Evolutionary conservation across 768 basidiomycete genomes (phyloP).

Genomic region (Kwoniella botswanensis): DNA sequence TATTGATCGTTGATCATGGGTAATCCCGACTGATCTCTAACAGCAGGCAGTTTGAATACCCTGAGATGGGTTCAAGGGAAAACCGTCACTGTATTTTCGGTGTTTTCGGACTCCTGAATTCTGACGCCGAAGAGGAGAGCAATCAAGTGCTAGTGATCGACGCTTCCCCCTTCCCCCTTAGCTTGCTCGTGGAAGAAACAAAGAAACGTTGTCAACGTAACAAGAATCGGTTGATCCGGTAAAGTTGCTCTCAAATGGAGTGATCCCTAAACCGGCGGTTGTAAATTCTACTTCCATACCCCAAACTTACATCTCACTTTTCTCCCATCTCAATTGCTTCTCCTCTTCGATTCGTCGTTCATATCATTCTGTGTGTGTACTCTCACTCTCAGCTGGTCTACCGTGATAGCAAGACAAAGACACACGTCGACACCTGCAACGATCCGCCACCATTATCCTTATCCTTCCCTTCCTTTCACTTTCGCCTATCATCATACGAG

Average conservation of each 20-base stretch:
- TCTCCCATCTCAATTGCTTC: neutral
- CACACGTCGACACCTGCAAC: neutral
- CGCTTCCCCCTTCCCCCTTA: neutral
- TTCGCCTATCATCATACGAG: neutral
- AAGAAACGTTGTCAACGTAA: conserved; percentile 1
- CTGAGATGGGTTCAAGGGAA: no score
- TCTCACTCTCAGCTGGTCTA: no score
- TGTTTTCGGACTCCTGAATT: no score
- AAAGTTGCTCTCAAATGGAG: neutral
- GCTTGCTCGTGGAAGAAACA: neutral
- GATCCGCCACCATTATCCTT: neutral
- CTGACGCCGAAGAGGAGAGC: no score
- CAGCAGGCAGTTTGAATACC: no score
- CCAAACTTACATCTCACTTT: neutral
- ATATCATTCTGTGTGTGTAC: neutral
- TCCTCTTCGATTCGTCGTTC: no score
- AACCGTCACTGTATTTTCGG: no score
- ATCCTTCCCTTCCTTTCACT: neutral
- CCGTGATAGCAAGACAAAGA: neutral
- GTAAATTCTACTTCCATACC: no score
- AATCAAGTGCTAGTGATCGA: conserved; percentile 1
- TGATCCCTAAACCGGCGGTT: conserved; percentile 14
- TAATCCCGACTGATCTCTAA: no score
- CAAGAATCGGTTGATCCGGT: conserved; percentile 10
- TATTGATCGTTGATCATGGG: no score